Base-by-base conservation (phyloP, 1,284 basidiomycete genomes). In the Apiotrichum montevideense region DNA sequence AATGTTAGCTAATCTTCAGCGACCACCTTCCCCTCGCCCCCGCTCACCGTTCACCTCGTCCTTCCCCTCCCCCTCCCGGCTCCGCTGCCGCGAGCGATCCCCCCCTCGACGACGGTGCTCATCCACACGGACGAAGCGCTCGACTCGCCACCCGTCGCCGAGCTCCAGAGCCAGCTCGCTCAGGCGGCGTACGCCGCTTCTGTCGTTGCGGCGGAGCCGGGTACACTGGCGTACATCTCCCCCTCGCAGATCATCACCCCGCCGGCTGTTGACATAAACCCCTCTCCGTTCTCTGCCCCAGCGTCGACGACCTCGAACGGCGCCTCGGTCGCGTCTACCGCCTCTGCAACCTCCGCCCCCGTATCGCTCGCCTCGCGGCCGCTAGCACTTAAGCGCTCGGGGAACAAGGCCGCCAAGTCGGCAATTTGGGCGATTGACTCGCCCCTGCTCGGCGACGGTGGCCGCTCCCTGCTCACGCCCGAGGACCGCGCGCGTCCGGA, bases 401-500 rank as follows among this genome's bases (percentile, higher is more conserved):
- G 48, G 7, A 61, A 63, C 52, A 69, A 71, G 56, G 70, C 73
- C 5, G 61, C 68, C 35, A 77, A 77, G 62, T 62, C 74, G 4
- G 74, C 77, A 2, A 64, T 78, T 42, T 78, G 77, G 77, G 76
- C 75, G 0, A 55, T 76, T 8, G 69, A 73, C 50, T 73, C 67
- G 3, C 74, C 70, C 3, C 63, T 71, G 37, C 59, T 75, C 6
- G 65, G 66, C 32, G 73, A 74, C 55, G 79, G 80, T 46, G 77
- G 79, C 21, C 74, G 74, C 46, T 77, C 78, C 3, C 74, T 82
- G 34, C 73, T 82, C 15, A 80, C 80, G 3, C 75, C 77, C 21
- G 75, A 77, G 53, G 81, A 82, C 68, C 71, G 77, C 46, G 68
- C 66, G 33, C 74, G 79, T n/a, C 80, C 81, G 6, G 75, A 72